Evolutionary conservation across 169 alveolate genomes (phyloP).

Genomic region (Toxoplasma gondii): DNA sequence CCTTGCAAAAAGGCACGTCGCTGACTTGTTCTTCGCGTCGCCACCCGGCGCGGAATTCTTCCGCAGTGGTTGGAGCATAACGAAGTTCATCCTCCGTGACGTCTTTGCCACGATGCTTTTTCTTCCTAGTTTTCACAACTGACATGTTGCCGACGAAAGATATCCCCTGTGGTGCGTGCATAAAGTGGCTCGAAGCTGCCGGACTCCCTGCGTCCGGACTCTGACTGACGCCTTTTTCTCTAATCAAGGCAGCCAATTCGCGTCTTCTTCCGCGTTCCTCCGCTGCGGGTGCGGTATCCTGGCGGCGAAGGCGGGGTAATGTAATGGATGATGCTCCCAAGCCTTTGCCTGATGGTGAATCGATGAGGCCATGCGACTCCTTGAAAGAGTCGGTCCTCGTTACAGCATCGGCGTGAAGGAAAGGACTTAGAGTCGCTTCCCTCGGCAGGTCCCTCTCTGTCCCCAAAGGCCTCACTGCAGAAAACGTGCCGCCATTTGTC

Average conservation of each 20-base stretch:
- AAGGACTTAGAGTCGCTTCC: too few species aligned
- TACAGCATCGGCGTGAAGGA: too few species aligned
- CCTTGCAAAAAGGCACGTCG: conserved; percentile 14
- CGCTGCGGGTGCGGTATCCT: background rate
- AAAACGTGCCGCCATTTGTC: too few species aligned
- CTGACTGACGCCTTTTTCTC: background rate
- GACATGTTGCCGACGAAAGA: background rate
- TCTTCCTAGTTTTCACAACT: background rate
- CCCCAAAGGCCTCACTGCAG: too few species aligned
- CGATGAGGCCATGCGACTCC: too few species aligned
- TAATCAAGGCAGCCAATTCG: background rate
- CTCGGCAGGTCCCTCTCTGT: too few species aligned
- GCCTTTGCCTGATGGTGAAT: too few species aligned
- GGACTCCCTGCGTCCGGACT: background rate
- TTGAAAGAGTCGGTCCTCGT: too few species aligned
- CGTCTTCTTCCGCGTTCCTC: background rate
- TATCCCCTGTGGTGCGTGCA: background rate
- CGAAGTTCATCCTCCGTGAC: conserved; percentile 6
- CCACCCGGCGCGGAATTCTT: conserved; percentile 21
- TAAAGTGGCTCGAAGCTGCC: background rate
- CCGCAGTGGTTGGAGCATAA: conserved; percentile 24
- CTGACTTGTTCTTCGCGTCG: conserved; percentile 19
- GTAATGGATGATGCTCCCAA: too few species aligned
- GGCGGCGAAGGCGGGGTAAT: too few species aligned
- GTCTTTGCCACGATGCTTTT: background rate